These are phyloP conservation scores for Pseudonitzschia multiseries DNA, from an alignment of 108 stramenopile species.

Conservation along the genomic window DNA sequence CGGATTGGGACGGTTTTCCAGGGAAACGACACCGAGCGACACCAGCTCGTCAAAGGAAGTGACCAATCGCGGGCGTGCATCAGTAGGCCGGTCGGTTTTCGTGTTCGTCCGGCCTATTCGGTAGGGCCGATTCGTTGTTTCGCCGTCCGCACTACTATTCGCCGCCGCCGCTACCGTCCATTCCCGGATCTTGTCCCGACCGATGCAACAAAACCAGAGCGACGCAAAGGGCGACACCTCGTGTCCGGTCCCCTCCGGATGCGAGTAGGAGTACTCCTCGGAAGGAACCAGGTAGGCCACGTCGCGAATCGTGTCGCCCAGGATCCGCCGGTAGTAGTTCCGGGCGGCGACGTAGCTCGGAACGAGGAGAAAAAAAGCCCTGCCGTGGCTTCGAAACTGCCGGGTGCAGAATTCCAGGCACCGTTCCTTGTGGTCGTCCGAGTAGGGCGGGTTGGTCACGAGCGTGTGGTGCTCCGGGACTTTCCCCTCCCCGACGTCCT, in stretches of 20 bases:
- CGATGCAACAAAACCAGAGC: conserved; percentile 70
- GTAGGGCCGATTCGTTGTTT: not conserved
- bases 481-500: conserved; percentile 53
- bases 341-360: conserved; percentile 84
- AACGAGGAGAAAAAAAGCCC: conserved; percentile 83
- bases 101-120: not conserved
- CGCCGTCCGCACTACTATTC: too few species aligned
- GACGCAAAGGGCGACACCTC: conserved; percentile 72
- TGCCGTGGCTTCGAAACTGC: conserved; percentile 27
- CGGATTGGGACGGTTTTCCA: conserved; percentile 74
- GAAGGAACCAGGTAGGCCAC: conserved; percentile 64
- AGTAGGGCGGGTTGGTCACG: conserved; percentile 93
- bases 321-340: conserved; percentile 58
- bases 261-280: conserved; percentile 71
- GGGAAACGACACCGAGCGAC: conserved; percentile 45
- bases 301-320: conserved; percentile 36
- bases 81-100: too few species aligned
- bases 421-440: conserved; percentile 80
- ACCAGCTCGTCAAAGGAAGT: conserved; percentile 52
- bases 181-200: not conserved
- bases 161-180: not conserved
- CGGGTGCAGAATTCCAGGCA: conserved; percentile 69
- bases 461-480: conserved; percentile 70
- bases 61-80: conserved; percentile 24
- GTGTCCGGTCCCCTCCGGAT: conserved; percentile 87